Conservation (phyloP, 805 yeast species). For the Starmera dryadoides region DNA sequence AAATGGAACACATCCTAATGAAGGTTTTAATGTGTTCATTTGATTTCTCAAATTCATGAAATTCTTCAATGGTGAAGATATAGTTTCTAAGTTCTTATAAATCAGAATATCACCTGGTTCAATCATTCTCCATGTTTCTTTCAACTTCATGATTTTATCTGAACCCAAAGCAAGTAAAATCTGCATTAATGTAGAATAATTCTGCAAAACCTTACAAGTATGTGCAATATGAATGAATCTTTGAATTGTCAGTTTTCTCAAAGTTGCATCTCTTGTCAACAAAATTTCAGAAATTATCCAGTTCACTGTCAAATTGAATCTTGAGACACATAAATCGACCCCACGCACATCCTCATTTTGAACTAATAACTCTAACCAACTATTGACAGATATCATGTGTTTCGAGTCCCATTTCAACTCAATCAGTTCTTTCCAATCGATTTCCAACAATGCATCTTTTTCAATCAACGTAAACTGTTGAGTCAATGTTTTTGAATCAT, state of each 20-base stretch:
- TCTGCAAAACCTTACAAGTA: conserved; percentile 64
- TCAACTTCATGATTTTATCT: conserved; percentile 47
- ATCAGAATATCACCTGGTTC: conserved; percentile 65
- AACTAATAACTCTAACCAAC: conserved; percentile 76
- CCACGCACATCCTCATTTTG: conserved; percentile 58
- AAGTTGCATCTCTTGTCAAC: conserved; percentile 50
- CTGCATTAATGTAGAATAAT: conserved; percentile 84
- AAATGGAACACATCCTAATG: conserved; percentile 83
- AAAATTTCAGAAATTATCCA: conserved; percentile 90
- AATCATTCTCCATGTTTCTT: conserved; percentile 67
- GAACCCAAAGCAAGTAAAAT: conserved; percentile 75
- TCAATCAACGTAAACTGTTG: conserved; percentile 85
- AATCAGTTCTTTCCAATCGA: conserved; percentile 88
- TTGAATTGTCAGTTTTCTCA: conserved; percentile 68
- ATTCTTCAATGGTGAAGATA: conserved; percentile 71
- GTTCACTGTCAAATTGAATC: conserved; percentile 84
- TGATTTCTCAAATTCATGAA: conserved; percentile 60
- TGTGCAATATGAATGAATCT: conserved; percentile 83
- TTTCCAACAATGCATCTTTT: conserved; percentile 70
- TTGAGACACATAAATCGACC: conserved; percentile 69
- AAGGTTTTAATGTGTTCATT: conserved; percentile 50
- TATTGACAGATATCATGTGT: conserved; percentile 57
- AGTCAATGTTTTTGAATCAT: conserved; percentile 59
- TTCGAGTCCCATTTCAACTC: conserved; percentile 64
- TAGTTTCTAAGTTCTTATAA: conserved; percentile 59